Evolutionary conservation across 2,329 filamentous ascomycete genomes (phyloP), one percentile per base, ranked within the genome.

Genomic region (Achaetomium macrosporum): DNA sequence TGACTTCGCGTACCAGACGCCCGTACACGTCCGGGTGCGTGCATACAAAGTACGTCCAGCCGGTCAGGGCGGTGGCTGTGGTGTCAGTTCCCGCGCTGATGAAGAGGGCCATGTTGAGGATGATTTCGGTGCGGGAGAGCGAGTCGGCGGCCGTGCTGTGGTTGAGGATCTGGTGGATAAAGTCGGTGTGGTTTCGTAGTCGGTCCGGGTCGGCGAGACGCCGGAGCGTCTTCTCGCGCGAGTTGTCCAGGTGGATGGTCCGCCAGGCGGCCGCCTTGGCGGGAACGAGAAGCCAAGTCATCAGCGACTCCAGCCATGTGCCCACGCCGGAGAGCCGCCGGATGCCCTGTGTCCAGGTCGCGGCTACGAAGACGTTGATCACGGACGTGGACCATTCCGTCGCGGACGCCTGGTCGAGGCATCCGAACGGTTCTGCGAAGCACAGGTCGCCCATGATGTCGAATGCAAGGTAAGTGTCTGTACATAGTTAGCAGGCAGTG

Each of bases 41-140:
- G 37, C 29, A 35, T 13, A 48, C 37, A 11, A 48, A 42, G 29
- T 48, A 48, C 3, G 46, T 48, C 46, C 37, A 42, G n/a, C 46
- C 46, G n/a, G 46, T 42, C 13, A 48, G 39, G 2, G 39, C 37
- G 5, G 46, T 48, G 25, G 46, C 46, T 7, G 46, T 42, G n/a
- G 46, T 48, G 25, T 48, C 46, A 29, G 46, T 20, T 1, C 46
- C 46, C 9, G 46, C 46, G 37, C 25, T 41, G 46, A 48, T 48
- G 46, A 48, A 42, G 6, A 48, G 29, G 15, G 25, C 37, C 37
- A 42, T 42, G 46, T 48, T 48, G 5, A 42, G 29, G 29, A 42
- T 20, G 29, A 48, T 42, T 17, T 48, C 46, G 35, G 45, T 47
- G 16, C 31, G 25, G 15, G 45, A 47, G 45, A 47, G 45, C 10